phyloP scores from a whole-genome alignment of 176 grass and related monocot species.

The Oryza brachyantha region DNA sequence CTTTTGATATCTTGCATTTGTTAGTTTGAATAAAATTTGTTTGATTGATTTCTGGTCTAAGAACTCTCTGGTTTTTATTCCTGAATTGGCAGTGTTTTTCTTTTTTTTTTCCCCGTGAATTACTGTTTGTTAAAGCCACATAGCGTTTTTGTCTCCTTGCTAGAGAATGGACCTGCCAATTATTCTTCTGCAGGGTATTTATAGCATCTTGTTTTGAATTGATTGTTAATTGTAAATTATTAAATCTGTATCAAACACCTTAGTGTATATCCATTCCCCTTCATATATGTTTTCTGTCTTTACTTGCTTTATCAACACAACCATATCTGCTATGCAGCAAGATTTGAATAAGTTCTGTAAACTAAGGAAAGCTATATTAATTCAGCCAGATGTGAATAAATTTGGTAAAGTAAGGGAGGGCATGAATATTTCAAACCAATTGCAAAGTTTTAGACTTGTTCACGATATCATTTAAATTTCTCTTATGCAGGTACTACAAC shows the following conservation, averaged over 20 bases:
- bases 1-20: constrained; percentile 30
- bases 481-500: constrained; percentile 59
- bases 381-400: neutral
- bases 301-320: neutral
- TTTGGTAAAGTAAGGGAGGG: neutral
- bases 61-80: neutral
- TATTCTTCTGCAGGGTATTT: neutral
- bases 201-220: neutral
- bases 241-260: constrained; percentile 3
- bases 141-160: neutral
- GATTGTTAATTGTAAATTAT: constrained; percentile 8
- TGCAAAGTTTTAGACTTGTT: neutral
- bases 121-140: neutral
- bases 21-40: constrained; percentile 5
- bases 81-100: neutral
- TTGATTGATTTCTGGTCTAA: neutral
- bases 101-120: neutral
- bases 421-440: neutral
- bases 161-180: neutral
- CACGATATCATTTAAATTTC: constrained; percentile 29
- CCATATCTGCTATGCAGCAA: neutral
- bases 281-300: constrained; percentile 3
- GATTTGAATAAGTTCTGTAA: neutral
- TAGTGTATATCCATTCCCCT: neutral
- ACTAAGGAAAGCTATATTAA: neutral